Base-by-base conservation (phyloP, 2,329 filamentous ascomycete species). In the Biscogniauxia mediterranea region DNA sequence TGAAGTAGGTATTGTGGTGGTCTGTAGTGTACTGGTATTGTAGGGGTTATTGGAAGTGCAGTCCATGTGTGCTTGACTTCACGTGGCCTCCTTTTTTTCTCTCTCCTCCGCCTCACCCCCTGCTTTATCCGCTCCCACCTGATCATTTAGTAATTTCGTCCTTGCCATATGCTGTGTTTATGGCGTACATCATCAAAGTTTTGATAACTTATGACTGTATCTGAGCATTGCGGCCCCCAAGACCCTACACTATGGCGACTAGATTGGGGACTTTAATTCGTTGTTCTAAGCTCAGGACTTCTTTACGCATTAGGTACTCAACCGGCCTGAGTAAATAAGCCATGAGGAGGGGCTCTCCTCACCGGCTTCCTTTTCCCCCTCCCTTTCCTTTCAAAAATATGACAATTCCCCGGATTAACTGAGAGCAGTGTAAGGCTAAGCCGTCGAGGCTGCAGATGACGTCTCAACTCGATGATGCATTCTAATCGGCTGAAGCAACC, bases 61-160 rank as follows among this genome's bases (percentile, higher is more conserved):
- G 23, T 59, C 67, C 54, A 42, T 54, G 21, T 58, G 62, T 65
- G 65, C 67, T 65, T 68, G 64, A 55, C 38, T 46, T n/a, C 38
- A n/a, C 38, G 38, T 46, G 38, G 38, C 5, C 38, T 46, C 38
- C 50, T 60, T 57, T 63, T 61, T 61, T 63, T 61, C 61, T 11
- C 38, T 46, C 17, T 46, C 62, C 60, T 61, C 15, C 38, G 13
- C 17, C 17, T 46, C 11, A 7, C 15, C 38, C 13, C 32, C 38
- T n/a, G 17, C 4, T 17, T 5, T 46, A 15, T 46, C 17, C 32
- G 13, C 7, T 38, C 32, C 17, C 38, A 46, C 38, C 38, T 46
- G 13, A 46, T n/a, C 15, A 46, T n/a, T 46, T n/a, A 17, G 13
- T 46, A 46, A 46, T 46, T 15, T n/a, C 11, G 6, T n/a, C 38